These are phyloP conservation scores for Solanum pimpinellifolium DNA, from an alignment of 257 asterid species.

Conservation along the genomic window DNA sequence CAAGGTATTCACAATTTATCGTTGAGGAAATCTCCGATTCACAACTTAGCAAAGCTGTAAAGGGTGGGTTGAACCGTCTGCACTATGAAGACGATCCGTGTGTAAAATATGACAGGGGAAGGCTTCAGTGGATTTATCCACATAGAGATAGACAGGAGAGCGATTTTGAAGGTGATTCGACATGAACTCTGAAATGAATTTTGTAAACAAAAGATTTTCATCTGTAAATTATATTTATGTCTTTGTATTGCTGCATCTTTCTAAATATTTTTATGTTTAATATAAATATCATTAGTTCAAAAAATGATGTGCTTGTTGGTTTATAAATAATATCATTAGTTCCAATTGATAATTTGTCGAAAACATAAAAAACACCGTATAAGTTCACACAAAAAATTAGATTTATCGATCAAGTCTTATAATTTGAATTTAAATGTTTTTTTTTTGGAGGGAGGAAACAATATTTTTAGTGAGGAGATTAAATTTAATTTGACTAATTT, in stretches of 20 bases:
- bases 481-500: background rate
- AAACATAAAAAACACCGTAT: no score
- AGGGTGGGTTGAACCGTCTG: conserved; percentile 84
- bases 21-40: conserved; percentile 83
- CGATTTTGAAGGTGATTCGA: conserved; percentile 94
- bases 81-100: conserved; percentile 21
- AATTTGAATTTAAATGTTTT: background rate
- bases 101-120: conserved; percentile 36
- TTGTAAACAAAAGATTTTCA: no score
- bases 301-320: no score
- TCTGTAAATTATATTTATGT: no score
- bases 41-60: conserved; percentile 80
- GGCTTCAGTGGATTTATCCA: conserved; percentile 73
- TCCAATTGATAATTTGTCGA: no score
- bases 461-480: background rate
- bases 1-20: conserved; percentile 81
- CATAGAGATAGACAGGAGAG: conserved; percentile 87
- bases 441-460: background rate
- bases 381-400: background rate
- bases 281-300: no score
- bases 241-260: no score
- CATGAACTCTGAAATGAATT: conserved; percentile 10
- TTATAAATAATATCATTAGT: no score
- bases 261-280: no score
- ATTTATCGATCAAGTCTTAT: background rate